Percentiles rank a stretch among this genome's conserved stretches.
phyloP scores from a whole-genome alignment of 2,329 filamentous ascomycete species.

The Xylariomycetidae sp. region DNA sequence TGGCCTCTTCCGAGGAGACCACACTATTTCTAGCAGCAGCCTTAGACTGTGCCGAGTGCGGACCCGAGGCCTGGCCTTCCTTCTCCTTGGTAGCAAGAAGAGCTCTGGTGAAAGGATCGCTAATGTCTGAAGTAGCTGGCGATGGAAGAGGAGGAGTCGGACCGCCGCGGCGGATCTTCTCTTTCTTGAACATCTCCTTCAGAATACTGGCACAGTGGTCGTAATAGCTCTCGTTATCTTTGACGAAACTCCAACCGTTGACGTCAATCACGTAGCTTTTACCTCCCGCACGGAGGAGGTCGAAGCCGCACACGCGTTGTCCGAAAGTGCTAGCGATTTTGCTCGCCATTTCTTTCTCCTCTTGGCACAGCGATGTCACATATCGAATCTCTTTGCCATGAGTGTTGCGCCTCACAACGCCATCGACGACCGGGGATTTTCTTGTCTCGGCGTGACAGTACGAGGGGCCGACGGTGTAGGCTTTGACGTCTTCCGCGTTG shows the following conservation, averaged over 20 bases:
- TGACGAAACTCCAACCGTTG: conserved; percentile 99
- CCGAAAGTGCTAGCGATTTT: conserved; percentile 90
- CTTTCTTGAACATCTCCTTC: conserved; percentile 79
- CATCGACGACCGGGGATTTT: conserved; percentile 95
- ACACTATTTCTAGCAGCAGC: conserved; percentile 7
- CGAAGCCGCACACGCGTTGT: conserved; percentile 92
- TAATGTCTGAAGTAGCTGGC: conserved; percentile 36
- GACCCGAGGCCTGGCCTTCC: conserved; percentile 25
- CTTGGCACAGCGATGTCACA: conserved; percentile 73
- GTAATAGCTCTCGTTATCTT: conserved; percentile 98
- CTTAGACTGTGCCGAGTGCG: conserved; percentile 14
- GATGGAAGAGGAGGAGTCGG: conserved; percentile 50
- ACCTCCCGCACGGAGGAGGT: conserved; percentile 78
- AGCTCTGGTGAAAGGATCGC: conserved; percentile 26
- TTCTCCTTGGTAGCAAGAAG: conserved; percentile 31
- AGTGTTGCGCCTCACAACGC: conserved; percentile 89
- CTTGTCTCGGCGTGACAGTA: conserved; percentile 97
- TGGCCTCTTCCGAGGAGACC: conserved; percentile 14
- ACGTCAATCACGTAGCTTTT: conserved; percentile 98
- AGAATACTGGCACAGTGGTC: conserved; percentile 83
- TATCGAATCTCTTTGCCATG: conserved; percentile 97
- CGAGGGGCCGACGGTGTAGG: conserved; percentile 87
- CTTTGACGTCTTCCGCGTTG: conserved; percentile 97
- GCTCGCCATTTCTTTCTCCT: conserved; percentile 80
- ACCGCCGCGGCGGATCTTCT: conserved; percentile 61